phyloP scores from a whole-genome alignment of 1,284 basidiomycete genomes.

The Cutaneotrichosporon sp. region DNA sequence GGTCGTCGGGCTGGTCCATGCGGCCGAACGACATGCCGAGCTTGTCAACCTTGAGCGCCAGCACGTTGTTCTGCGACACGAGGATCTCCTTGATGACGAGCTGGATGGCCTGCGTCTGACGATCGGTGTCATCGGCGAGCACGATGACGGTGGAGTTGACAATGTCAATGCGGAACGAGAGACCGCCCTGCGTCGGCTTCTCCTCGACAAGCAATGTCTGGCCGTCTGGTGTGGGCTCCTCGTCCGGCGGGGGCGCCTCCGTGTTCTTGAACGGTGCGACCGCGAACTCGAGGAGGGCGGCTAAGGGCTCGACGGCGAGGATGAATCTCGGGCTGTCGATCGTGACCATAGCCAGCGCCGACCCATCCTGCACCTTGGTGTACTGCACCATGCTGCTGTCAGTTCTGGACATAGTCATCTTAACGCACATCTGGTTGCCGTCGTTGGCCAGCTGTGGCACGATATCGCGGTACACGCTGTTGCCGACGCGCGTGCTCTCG shows the following conservation, averaged over 20 bases:
- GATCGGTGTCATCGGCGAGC: constrained; percentile 78
- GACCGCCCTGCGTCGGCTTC: constrained; percentile 31
- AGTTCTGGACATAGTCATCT: neutral
- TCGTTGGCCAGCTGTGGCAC: constrained; percentile 88
- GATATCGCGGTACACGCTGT: constrained; percentile 89
- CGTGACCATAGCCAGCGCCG: constrained; percentile 77
- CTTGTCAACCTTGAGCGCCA: constrained; percentile 77
- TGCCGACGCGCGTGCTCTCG: constrained; percentile 79
- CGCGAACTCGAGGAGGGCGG: constrained; percentile 85
- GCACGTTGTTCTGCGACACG: constrained; percentile 87
- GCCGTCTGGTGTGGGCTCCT: constrained; percentile 27
- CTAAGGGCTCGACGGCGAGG: constrained; percentile 89
- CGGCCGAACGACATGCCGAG: constrained; percentile 92
- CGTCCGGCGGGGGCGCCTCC: constrained; percentile 25
- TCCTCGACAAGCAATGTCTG: constrained; percentile 10
- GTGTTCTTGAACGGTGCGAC: constrained; percentile 61
- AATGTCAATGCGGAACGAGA: constrained; percentile 79
- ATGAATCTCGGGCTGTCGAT: constrained; percentile 93
- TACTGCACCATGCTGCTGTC: constrained; percentile 76
- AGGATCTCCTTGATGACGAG: constrained; percentile 81
- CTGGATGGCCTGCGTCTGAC: constrained; percentile 83
- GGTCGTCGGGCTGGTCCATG: constrained; percentile 77
- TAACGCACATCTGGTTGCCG: constrained; percentile 71
- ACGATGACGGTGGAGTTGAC: constrained; percentile 90
- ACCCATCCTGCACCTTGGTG: constrained; percentile 64